These are phyloP conservation scores for Lichtheimia hyalospora DNA, from an alignment of 371 early-diverging fungal species.

Conservation along the genomic window DNA sequence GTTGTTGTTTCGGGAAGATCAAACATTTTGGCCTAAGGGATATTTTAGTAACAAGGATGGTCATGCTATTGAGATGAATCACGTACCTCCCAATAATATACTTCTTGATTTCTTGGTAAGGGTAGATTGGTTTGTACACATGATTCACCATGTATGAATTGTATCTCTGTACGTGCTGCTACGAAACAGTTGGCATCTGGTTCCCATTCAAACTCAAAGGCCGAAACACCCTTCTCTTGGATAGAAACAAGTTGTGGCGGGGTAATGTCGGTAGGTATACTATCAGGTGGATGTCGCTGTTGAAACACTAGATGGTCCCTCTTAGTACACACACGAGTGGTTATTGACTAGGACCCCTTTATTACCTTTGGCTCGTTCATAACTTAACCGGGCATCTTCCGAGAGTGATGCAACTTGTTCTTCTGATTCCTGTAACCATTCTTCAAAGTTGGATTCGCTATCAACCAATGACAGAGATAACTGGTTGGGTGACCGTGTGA, in stretches of 20 bases:
- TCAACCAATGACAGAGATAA: conserved; percentile 22
- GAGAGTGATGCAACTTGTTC: conserved; percentile 32
- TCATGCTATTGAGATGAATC: no score
- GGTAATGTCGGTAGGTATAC: conserved; percentile 64
- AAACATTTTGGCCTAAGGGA: conserved; percentile 75
- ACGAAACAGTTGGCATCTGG: conserved; percentile 68
- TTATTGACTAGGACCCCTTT: no score
- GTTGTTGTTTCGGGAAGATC: conserved; percentile 58
- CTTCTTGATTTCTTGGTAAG: conserved; percentile 73
- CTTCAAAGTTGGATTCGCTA: conserved; percentile 36
- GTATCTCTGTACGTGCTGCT: conserved; percentile 76
- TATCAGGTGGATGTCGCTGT: conserved; percentile 59
- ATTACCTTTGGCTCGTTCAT: conserved; percentile 47
- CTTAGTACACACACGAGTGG: no score
- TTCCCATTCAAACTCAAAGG: conserved; percentile 81
- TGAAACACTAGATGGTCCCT: conserved; percentile 39
- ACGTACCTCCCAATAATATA: conserved; percentile 68
- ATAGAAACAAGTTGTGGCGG: conserved; percentile 65
- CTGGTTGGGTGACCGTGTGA: conserved; percentile 36
- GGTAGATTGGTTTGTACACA: conserved; percentile 83
- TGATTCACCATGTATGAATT: conserved; percentile 71
- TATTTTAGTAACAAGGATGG: no score
- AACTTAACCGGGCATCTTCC: conserved; percentile 45
- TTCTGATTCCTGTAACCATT: conserved; percentile 35
- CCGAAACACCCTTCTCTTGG: conserved; percentile 83